phyloP scores from a whole-genome alignment of 768 basidiomycete genomes.

The Pleurotus tuber-regium region DNA sequence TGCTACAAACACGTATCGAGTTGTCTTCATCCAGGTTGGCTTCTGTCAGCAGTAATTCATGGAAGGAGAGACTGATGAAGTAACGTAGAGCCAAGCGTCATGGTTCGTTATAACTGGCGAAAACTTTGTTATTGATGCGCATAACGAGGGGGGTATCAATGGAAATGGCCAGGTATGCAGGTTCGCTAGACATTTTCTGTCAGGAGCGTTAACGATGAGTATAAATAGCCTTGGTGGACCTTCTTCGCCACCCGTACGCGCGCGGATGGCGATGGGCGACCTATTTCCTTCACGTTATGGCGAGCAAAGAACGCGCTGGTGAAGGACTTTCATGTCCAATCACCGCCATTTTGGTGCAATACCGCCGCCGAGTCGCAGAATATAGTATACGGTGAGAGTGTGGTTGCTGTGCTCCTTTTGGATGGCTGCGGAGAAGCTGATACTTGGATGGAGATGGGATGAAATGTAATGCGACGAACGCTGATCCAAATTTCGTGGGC shows the following conservation, averaged over 20 bases:
- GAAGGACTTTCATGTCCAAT: conserved; percentile 47
- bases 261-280: conserved; percentile 55
- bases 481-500: conserved; percentile 45
- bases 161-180: conserved; percentile 51
- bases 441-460: conserved; percentile 48
- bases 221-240: conserved; percentile 49
- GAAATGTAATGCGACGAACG: conserved; percentile 55
- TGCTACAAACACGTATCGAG: conserved; percentile 51
- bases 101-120: conserved; percentile 61
- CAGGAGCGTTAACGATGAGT: not conserved
- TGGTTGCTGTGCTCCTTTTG: not conserved
- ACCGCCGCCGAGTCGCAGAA: conserved; percentile 47
- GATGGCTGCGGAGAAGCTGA: not conserved
- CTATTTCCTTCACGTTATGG: conserved; percentile 51
- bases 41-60: no score
- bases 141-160: conserved; percentile 53
- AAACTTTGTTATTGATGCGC: conserved; percentile 54
- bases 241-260: conserved; percentile 45
- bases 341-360: conserved; percentile 63
- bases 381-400: conserved; percentile 25
- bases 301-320: conserved; percentile 41
- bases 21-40: conserved; percentile 61
- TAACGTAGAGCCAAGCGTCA: conserved; percentile 51
- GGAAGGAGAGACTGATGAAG: not conserved
- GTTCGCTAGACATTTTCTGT: not conserved